These are phyloP conservation scores for Tricholoma sp. DNA, from an alignment of 768 basidiomycete species.

Conservation along the genomic window DNA sequence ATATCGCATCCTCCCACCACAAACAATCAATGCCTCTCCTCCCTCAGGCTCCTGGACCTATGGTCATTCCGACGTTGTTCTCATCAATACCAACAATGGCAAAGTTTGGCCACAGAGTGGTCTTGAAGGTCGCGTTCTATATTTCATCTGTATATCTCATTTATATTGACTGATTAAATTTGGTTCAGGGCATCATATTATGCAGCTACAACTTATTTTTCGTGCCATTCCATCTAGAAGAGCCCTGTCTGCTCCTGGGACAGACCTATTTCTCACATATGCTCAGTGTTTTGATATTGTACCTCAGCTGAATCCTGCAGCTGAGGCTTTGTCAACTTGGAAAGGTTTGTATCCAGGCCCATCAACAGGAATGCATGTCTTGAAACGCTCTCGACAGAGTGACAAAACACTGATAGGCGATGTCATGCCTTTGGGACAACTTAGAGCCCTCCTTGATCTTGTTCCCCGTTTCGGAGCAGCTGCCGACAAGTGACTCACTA, in stretches of 20 bases:
- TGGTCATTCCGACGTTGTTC: background rate
- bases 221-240: background rate
- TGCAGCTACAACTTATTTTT: conserved; percentile 1
- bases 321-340: background rate
- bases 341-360: conserved; percentile 1
- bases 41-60: background rate
- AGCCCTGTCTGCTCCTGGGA: background rate
- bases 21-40: conserved; percentile 1
- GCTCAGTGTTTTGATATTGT: conserved; percentile 2
- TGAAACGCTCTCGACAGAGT: background rate
- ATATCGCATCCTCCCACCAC: background rate
- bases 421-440: background rate
- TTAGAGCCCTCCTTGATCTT: background rate
- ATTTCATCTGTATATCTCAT: background rate
- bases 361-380: background rate
- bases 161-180: background rate
- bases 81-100: background rate
- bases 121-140: background rate
- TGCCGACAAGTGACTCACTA: background rate
- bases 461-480: background rate
- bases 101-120: conserved; percentile 1
- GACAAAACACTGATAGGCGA: background rate
- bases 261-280: background rate
- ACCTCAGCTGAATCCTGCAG: no score
- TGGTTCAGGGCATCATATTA: conserved; percentile 1